Evolutionary conservation across 2,329 filamentous ascomycete genomes (phyloP), one percentile per base, ranked within the genome.

Genomic region (Beauveria sp.): DNA sequence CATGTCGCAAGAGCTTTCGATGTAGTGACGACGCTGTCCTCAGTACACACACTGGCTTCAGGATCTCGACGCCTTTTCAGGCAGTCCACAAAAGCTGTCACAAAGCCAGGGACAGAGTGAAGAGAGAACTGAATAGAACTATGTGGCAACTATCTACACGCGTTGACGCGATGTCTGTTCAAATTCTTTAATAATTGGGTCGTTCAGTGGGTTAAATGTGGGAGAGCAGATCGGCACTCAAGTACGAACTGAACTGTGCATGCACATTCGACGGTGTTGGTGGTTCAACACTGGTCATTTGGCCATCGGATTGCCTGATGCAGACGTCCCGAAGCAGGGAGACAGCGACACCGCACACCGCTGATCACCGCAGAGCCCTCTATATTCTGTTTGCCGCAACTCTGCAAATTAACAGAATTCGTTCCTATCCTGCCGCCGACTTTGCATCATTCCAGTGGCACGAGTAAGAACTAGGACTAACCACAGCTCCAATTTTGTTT

Each of bases 71-170:
- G 7, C 9, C 12, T 20, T 5, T 40, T 53, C 14, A 38, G 24
- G 34, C 20, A 53, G 34, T 53, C 50, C 50, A 53, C 50, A 53
- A 53, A 53, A 53, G 30, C 52, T 24, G 52, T 54, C 52, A 54
- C 50, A 53, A 42, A 26, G 14, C 7, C 52, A 28, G 2, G 24
- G 22, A 38, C 50, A 28, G 49, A 34, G n/a, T 10, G 30, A 34
- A 20, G 18, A 45, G 22, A 55, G 16, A 43, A 46, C 12, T 9
- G 38, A 8, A 26, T 26, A 20, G 52, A 46, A 34, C 10, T 30
- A 26, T 9, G 9, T 30, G 40, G 53, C 53, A 56, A 18, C 26
- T 30, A 22, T 6, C 12, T 38, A 38, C 34, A 16, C 34, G 14
- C 12, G 34, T 16, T 38, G 30, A 38, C 28, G 50, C 50, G 12